Evolutionary conservation across 2,329 filamentous ascomycete species (phyloP), one percentile per base, ranked within the genome.

Genomic region (Xylogone sp.): DNA sequence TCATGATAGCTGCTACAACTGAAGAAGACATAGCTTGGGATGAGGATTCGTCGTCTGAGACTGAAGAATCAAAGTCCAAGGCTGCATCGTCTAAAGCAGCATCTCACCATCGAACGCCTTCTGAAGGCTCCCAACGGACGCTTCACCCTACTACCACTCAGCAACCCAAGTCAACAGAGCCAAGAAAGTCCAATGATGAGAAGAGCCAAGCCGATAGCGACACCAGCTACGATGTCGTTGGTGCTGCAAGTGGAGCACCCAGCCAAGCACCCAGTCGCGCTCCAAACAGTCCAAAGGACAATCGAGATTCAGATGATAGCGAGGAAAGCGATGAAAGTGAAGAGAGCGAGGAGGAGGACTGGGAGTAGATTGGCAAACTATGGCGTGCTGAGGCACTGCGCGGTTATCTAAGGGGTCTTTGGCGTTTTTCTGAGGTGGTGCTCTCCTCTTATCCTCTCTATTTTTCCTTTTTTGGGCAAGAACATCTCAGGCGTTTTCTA

Each of bases 191-290:
- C 21, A 87, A 95, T 63, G 91, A 96, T 64, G 87, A 91, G 68
- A 91, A 93, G 68, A 95, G 89, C 21, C 88, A 94, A 60, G 84
- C 91, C 7, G 94, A 94, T 63, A 97, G 93, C 67, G 94, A 99
- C 62, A 90, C 90, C 18, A 96, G 91, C 72, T 99, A 99, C 68
- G 94, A 99, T 68, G 79, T 99, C 29, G 90, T 99, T 44, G 87
- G 88, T 7, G 85, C 86, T 5, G 76, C 83, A 44, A 92, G 88
- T 48, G 88, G 88, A 46, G 81, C 83, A 43, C 83, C 86, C 34
- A 96, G 89, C 68, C 87, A 88, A 46, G 81, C 83, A 43, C 83
- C 86, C 34, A 96, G 89, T 68, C 87, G 88, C 58, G 86, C 90
- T 18, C 87, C 90, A 1, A 79, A 81, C 4, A 84, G 82, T 65